phyloP scores from a whole-genome alignment of 1,139 yeast genomes.

The Blastobotrys petasosporus region DNA sequence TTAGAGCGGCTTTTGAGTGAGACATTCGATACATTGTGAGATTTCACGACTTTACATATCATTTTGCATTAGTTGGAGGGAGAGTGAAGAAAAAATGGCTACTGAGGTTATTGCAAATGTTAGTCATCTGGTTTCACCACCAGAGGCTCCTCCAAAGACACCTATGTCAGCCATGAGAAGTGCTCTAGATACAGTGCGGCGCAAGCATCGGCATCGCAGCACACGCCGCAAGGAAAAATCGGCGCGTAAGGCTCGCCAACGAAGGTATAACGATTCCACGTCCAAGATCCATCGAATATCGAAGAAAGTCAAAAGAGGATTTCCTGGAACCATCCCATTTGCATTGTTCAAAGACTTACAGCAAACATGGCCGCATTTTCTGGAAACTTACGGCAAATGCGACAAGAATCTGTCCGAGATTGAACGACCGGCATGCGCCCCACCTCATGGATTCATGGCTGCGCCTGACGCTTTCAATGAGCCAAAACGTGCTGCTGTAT shows the following conservation, averaged over 20 bases:
- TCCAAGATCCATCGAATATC: constrained; percentile 6
- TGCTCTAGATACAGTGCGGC: constrained; percentile 3
- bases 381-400: constrained; percentile 55
- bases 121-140: no score
- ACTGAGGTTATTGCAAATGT: no score
- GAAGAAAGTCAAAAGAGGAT: constrained; percentile 10
- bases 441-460: constrained; percentile 44
- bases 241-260: not conserved
- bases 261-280: constrained; percentile 4
- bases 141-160: not conserved
- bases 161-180: constrained; percentile 4
- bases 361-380: constrained; percentile 53
- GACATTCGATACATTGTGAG: no score
- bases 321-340: constrained; percentile 20
- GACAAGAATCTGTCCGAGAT: constrained; percentile 52
- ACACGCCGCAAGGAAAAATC: not conserved
- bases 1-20: no score
- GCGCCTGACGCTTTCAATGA: constrained; percentile 44
- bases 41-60: no score
- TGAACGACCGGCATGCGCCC: constrained; percentile 50
- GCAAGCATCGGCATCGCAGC: not conserved
- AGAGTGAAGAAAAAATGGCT: no score
- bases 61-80: no score
- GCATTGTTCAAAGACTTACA: constrained; percentile 21
- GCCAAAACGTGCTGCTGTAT: constrained; percentile 20